Evolutionary conservation across 2,329 filamentous ascomycete genomes (phyloP), one percentile per base, ranked within the genome.

Genomic region (Paraphaeosphaeria minitans): DNA sequence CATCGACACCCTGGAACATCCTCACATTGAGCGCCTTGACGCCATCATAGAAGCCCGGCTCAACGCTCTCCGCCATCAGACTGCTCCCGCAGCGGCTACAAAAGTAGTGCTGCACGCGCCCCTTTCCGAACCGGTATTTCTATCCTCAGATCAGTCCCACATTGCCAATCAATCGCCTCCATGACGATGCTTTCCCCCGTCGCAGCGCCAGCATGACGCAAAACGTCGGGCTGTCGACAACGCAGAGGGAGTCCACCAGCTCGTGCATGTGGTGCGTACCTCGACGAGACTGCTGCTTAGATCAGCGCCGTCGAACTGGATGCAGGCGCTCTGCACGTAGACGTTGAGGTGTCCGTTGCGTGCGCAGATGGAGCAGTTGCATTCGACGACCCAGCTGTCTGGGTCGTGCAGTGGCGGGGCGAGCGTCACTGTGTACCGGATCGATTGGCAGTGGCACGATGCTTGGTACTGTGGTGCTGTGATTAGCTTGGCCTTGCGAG

Each of bases 391-490:
- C 61, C 75, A 70, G 62, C 80, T 73, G 47, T 81, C 73, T 1
- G 59, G 46, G 65, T 81, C 75, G 13, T 79, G 75, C 43, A 85
- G 75, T 7, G 82, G 77, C n/a, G 82, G 82, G 21, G 80, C 80
- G 50, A 85, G 75, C 16, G 76, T 81, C 33, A 84, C 75, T 31
- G 77, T 77, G 66, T 84, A 82, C 61, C 77, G 75, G 64, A 85
- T 77, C 59, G 78, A 77, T 55, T 82, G 81, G 69, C 84, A 85
- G 70, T 85, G 83, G 64, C 83, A 85, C 37, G 81, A 81, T 6
- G 78, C 82, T 37, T 79, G 74, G 68, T 85, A 84, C 65, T 70
- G 45, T 22, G 27, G 43, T 46, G n/a, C n/a, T 12, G 29, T 6
- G 13, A 10, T 46, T 22, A 46, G 43, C 22, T 4, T 46, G n/a